Conservation (phyloP, 192 early-diverging fungal genomes). For the Podila minutissima region DNA sequence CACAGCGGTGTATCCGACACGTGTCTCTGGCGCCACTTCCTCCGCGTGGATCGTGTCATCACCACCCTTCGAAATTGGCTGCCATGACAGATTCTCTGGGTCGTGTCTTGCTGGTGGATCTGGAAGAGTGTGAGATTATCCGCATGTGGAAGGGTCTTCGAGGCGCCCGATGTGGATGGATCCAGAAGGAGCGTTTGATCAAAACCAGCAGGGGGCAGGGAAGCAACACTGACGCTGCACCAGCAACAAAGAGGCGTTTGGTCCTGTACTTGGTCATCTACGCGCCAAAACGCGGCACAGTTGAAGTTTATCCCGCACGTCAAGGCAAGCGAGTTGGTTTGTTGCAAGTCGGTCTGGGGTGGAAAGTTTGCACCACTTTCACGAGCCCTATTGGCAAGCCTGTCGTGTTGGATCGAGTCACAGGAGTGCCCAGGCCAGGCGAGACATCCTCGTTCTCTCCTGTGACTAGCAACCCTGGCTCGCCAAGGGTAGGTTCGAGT, state of each 20-base stretch:
- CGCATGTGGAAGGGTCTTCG: slow-evolving; percentile 79
- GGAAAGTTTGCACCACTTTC: slow-evolving; percentile 60
- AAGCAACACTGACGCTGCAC: slow-evolving; percentile 57
- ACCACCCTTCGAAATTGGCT: slow-evolving; percentile 54
- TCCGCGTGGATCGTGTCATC: slow-evolving; percentile 49
- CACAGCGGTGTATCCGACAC: slow-evolving; percentile 61
- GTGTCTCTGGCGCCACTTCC: slow-evolving; percentile 61
- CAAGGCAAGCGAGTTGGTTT: slow-evolving; percentile 69
- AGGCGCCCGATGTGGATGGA: slow-evolving; percentile 77
- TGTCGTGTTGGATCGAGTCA: slow-evolving; percentile 46
- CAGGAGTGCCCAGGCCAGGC: slow-evolving; percentile 11
- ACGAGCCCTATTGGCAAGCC: slow-evolving; percentile 56
- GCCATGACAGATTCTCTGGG: slow-evolving; percentile 74
- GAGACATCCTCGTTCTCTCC: not conserved
- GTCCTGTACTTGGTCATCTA: slow-evolving; percentile 72
- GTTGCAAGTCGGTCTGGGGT: slow-evolving; percentile 67
- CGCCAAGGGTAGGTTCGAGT: not conserved
- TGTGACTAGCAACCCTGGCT: not conserved
- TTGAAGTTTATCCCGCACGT: slow-evolving; percentile 71
- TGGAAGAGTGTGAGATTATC: slow-evolving; percentile 70
- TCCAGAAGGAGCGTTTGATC: slow-evolving; percentile 57
- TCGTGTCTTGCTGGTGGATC: slow-evolving; percentile 72
- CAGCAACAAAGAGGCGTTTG: slow-evolving; percentile 18
- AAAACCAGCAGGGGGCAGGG: slow-evolving; percentile 41
- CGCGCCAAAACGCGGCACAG: slow-evolving; percentile 65